Evolutionary conservation across 805 yeast species (phyloP), one percentile per base, ranked within the genome.

Genomic region (Saturnispora dispora): DNA sequence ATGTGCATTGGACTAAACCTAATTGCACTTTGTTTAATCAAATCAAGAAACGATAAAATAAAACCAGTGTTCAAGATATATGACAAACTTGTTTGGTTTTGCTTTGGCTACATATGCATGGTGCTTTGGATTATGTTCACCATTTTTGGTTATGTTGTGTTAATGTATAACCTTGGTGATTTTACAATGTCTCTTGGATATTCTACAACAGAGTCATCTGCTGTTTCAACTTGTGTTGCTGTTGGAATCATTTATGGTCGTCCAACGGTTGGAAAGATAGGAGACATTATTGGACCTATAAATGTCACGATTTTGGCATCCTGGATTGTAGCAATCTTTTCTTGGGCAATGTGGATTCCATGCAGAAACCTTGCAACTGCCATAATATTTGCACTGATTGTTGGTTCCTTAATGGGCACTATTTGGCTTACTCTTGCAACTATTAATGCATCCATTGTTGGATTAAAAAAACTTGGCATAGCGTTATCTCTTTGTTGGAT

Each of bases 131-230:
- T 73, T 13, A 66, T 73, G 48, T 68, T 75, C 46, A 74, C 83
- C 10, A 66, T 78, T 63, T 71, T 81, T 55, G 87, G 85, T 0
- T 82, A 82, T 58, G 84, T 80, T 40, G 74, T 78, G 22, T 67
- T 80, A 41, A 68, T 81, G 61, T 81, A 81, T 62, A 74, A 78
- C 35, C 64, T 82, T 56, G 79, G 82, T 8, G 81, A 81, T 55
- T 80, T 77, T 57, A 78, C 86, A 10, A 70, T 74, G 3, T 75
- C 83, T 2, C 57, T 82, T 52, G 88, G 88, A 0, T 82, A 80
- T 57, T 54, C 74, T 3, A 67, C 75, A 1, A 58, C 68, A 20
- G 78, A 82, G 53, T 84, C 84, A 2, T 74, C 85, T 0, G 66
- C 76, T 22, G 82, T 78, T 4, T 65, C 82, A 1, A 81, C 85